These are phyloP conservation scores for Candida labiduridarum DNA, from an alignment of 1,139 yeast genomes.

Conservation along the genomic window DNA sequence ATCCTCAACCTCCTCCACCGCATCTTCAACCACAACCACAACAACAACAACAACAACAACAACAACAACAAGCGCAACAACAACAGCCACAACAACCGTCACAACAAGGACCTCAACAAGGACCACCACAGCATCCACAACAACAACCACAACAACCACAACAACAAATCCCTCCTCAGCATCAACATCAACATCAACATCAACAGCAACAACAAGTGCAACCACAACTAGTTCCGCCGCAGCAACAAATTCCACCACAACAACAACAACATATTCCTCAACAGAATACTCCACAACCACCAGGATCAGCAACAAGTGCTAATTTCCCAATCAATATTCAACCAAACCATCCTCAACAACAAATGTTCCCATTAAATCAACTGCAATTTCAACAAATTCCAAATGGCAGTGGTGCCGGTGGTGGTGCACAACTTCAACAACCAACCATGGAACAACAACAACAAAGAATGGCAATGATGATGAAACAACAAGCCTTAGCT, in stretches of 20 bases:
- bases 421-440: conserved; percentile 13
- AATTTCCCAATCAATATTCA: conserved; percentile 21
- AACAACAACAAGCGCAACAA: background rate
- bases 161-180: conserved; percentile 22
- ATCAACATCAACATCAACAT: conserved; percentile 22
- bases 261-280: conserved; percentile 5
- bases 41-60: conserved; percentile 23
- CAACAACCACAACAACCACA: conserved; percentile 21
- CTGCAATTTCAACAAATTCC: conserved; percentile 18
- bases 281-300: conserved; percentile 11
- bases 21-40: conserved; percentile 14
- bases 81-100: conserved; percentile 16
- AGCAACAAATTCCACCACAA: conserved; percentile 16
- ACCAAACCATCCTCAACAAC: conserved; percentile 29
- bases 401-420: conserved; percentile 8
- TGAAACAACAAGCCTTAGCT: conserved; percentile 13
- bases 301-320: conserved; percentile 27
- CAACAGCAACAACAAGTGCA: conserved; percentile 12
- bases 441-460: conserved; percentile 13
- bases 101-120: conserved; percentile 7
- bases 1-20: conserved; percentile 15
- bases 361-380: conserved; percentile 19
- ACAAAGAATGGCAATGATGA: conserved; percentile 18
- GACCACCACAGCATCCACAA: conserved; percentile 17
- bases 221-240: conserved; percentile 9